Percentiles rank a stretch among this genome's conserved stretches.
Conservation (phyloP, 495 filamentous ascomycete species). For the Daldinia grandis region DNA sequence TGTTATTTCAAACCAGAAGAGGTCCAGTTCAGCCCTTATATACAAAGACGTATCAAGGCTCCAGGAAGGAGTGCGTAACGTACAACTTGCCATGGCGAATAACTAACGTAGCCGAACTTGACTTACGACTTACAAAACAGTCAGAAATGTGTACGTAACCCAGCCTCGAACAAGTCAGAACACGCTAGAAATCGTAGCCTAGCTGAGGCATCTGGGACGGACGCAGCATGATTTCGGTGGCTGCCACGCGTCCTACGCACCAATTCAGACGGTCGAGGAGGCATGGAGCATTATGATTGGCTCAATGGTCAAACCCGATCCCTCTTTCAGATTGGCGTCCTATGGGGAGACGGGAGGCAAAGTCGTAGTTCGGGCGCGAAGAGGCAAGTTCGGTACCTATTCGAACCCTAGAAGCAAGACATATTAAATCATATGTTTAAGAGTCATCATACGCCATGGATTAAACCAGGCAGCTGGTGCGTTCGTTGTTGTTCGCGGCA, state of each 20-base stretch:
- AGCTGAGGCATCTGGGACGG: background rate
- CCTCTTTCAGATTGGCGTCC: slow-evolving; percentile 1
- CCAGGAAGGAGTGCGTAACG: slow-evolving; percentile 21
- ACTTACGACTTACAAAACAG: slow-evolving; percentile 27
- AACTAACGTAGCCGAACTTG: slow-evolving; percentile 22
- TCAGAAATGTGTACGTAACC: slow-evolving; percentile 25
- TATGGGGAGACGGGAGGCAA: slow-evolving; percentile 25
- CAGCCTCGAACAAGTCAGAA: slow-evolving; percentile 35
- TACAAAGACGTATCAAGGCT: slow-evolving; percentile 26
- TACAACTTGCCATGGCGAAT: slow-evolving; percentile 29
- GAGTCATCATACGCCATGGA: slow-evolving; percentile 11
- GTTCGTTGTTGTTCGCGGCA: background rate
- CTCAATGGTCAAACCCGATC: slow-evolving; percentile 5
- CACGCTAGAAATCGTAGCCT: slow-evolving; percentile 32
- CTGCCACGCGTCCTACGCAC: slow-evolving; percentile 37
- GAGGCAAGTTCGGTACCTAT: slow-evolving; percentile 3
- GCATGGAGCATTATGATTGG: slow-evolving; percentile 24
- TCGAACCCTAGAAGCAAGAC: slow-evolving; percentile 2
- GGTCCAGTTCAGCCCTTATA: slow-evolving; percentile 17
- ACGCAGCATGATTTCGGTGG: slow-evolving; percentile 16
- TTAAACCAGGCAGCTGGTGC: slow-evolving; percentile 10
- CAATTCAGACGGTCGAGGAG: slow-evolving; percentile 9
- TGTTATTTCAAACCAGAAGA: background rate
- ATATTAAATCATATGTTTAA: slow-evolving; percentile 7
- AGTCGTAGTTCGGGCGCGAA: slow-evolving; percentile 5